Evolutionary conservation across 352 stramenopile species (phyloP).

Genomic region (Thalassiosira ordinaria): DNA sequence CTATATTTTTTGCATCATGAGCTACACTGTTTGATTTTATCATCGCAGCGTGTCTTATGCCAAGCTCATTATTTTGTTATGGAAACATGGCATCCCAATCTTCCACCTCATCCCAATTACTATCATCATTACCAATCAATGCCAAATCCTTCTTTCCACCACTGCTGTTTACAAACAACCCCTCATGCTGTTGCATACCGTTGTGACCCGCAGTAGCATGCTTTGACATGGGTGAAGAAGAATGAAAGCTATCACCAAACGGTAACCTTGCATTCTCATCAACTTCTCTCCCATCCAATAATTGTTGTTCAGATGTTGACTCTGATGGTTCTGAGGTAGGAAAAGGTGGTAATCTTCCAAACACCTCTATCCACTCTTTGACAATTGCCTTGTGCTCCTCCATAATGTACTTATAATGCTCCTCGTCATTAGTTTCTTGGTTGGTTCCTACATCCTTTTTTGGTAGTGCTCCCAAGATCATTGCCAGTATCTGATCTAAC

Average conservation of each 20-base stretch:
- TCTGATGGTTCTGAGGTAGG: background rate
- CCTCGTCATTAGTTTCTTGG: too few species aligned
- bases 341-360: conserved; percentile 64
- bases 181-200: background rate
- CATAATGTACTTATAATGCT: conserved; percentile 57
- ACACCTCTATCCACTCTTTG: conserved; percentile 58
- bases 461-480: conserved; percentile 68
- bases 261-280: background rate
- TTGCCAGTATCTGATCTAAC: conserved; percentile 79
- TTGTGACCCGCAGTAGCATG: background rate
- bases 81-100: conserved; percentile 37
- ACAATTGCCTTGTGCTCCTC: conserved; percentile 62
- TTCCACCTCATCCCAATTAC: conserved; percentile 49
- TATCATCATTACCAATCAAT: conserved; percentile 17
- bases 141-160: background rate
- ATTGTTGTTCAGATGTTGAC: background rate
- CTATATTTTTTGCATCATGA: too few species aligned
- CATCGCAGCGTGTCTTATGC: too few species aligned
- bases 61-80: too few species aligned
- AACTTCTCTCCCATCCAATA: background rate
- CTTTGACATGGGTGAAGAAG: background rate
- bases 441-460: too few species aligned
- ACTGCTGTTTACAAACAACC: too few species aligned
- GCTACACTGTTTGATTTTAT: too few species aligned
- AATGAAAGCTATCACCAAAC: conserved; percentile 1